Evolutionary conservation across 2,329 filamentous ascomycete genomes (phyloP).

Genomic region (Colletotrichum sojae): DNA sequence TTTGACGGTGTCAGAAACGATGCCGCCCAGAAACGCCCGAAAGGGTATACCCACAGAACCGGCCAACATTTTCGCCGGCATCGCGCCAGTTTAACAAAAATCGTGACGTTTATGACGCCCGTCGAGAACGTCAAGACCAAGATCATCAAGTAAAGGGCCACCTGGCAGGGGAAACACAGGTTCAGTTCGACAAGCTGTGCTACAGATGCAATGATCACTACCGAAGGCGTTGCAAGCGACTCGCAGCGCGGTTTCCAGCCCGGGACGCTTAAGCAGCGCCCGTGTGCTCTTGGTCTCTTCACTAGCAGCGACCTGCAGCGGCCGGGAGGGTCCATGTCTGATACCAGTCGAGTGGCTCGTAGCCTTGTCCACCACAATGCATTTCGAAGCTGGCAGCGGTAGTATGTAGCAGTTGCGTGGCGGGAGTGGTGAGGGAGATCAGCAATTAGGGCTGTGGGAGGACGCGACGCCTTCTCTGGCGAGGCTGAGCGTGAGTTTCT

Average conservation of each 20-base stretch:
- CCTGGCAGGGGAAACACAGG: slow-evolving; percentile 9
- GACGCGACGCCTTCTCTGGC: slow-evolving; percentile 22
- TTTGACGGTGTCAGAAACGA: slow-evolving; percentile 42
- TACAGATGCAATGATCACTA: background rate
- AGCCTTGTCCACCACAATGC: slow-evolving; percentile 45
- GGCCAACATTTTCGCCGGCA: slow-evolving; percentile 44
- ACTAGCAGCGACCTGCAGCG: slow-evolving; percentile 40
- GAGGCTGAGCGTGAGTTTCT: slow-evolving; percentile 18
- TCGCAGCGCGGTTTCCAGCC: slow-evolving; percentile 42
- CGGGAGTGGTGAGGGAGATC: background rate
- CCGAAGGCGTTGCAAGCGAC: slow-evolving; percentile 15
- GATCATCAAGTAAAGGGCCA: slow-evolving; percentile 44
- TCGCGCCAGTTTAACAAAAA: slow-evolving; percentile 44
- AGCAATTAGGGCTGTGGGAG: slow-evolving; percentile 10
- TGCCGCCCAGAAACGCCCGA: slow-evolving; percentile 24
- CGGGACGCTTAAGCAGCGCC: slow-evolving; percentile 44
- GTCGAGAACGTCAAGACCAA: slow-evolving; percentile 48
- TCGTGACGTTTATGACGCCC: slow-evolving; percentile 46
- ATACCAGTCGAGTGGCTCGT: slow-evolving; percentile 42
- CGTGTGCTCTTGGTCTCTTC: slow-evolving; percentile 45
- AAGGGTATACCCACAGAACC: slow-evolving; percentile 34
- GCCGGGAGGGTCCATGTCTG: slow-evolving; percentile 41
- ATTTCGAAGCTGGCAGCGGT: slow-evolving; percentile 42
- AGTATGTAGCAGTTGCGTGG: slow-evolving; percentile 8
- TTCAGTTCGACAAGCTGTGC: slow-evolving; percentile 28